phyloP scores from a whole-genome alignment of 2,329 filamentous ascomycete genomes.

The Venturia pyrina region DNA sequence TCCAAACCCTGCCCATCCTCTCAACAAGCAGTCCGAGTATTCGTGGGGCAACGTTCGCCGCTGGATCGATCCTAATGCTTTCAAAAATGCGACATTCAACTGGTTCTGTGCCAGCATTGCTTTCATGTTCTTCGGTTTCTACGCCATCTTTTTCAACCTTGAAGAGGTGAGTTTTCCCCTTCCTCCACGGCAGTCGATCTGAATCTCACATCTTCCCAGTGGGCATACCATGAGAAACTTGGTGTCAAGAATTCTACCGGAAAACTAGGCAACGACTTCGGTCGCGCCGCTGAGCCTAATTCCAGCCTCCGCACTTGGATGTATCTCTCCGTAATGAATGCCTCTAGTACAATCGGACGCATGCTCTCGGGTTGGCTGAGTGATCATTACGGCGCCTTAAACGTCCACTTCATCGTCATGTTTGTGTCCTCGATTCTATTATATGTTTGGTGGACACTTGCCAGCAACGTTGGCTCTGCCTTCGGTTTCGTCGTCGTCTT shows the following conservation, averaged over 20 bases:
- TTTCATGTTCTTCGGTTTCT: conserved; percentile 42
- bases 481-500: conserved; percentile 40
- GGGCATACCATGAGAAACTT: conserved; percentile 35
- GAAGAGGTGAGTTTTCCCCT: conserved; percentile 31
- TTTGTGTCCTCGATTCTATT: conserved; percentile 32
- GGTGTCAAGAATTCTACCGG: conserved; percentile 25
- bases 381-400: conserved; percentile 35
- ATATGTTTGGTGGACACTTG: conserved; percentile 34
- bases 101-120: conserved; percentile 36
- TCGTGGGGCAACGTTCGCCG: conserved; percentile 28
- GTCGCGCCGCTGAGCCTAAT: conserved; percentile 9
- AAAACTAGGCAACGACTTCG: conserved; percentile 11
- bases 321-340: conserved; percentile 42
- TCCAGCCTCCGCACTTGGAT: conserved; percentile 35
- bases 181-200: background rate
- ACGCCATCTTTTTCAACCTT: conserved; percentile 43
- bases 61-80: conserved; percentile 36
- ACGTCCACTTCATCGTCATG: conserved; percentile 35
- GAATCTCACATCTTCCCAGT: conserved; percentile 20
- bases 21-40: conserved; percentile 26
- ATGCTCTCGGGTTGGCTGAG: conserved; percentile 35
- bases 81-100: conserved; percentile 32
- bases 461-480: conserved; percentile 27
- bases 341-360: conserved; percentile 36
- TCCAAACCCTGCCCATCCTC: conserved; percentile 32